Percentiles rank a stretch among this genome's conserved stretches.
These are phyloP conservation scores for Ulmus americana DNA, from an alignment of 331 rosid species.

Conservation along the genomic window DNA sequence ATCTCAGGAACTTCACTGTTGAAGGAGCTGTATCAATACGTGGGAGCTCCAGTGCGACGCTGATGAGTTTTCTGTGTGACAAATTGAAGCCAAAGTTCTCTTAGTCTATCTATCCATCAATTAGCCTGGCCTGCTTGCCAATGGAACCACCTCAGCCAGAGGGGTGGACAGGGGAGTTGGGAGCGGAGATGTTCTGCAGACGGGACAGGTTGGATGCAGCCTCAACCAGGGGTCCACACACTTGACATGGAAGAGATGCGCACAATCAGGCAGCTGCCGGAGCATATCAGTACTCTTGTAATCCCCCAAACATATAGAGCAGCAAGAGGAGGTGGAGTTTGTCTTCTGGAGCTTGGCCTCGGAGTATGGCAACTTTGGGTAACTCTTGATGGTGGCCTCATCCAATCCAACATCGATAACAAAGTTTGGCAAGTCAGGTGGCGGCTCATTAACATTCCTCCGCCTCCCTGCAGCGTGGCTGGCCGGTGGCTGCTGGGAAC, in stretches of 20 bases:
- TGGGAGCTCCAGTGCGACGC: constrained; percentile 1
- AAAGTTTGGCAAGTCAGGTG: constrained; percentile 28
- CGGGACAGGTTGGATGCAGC: constrained; percentile 74
- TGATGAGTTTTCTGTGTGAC: not conserved
- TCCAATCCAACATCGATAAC: constrained; percentile 61
- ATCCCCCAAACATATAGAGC: constrained; percentile 79
- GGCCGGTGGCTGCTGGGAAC: constrained; percentile 18
- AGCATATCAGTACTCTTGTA: constrained; percentile 53
- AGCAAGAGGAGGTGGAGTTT: constrained; percentile 48
- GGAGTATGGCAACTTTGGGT: constrained; percentile 64
- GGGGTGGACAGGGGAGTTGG: constrained; percentile 89
- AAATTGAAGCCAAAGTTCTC: not conserved
- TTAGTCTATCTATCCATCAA: constrained; percentile 1
- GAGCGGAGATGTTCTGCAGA: constrained; percentile 84
- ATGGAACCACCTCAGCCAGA: constrained; percentile 81
- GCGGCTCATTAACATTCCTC: constrained; percentile 8
- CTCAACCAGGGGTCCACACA: constrained; percentile 87
- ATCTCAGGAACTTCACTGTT: constrained; percentile 5
- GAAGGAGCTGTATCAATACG: constrained; percentile 14
- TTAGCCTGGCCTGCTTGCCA: constrained; percentile 52
- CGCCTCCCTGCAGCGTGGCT: constrained; percentile 4
- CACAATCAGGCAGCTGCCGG: constrained; percentile 70
- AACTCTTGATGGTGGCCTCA: constrained; percentile 55
- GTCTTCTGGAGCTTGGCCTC: constrained; percentile 52
- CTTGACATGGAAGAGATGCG: constrained; percentile 60